Evolutionary conservation across 257 asterid species (phyloP).

Genomic region (Haberlea rhodopensis): DNA sequence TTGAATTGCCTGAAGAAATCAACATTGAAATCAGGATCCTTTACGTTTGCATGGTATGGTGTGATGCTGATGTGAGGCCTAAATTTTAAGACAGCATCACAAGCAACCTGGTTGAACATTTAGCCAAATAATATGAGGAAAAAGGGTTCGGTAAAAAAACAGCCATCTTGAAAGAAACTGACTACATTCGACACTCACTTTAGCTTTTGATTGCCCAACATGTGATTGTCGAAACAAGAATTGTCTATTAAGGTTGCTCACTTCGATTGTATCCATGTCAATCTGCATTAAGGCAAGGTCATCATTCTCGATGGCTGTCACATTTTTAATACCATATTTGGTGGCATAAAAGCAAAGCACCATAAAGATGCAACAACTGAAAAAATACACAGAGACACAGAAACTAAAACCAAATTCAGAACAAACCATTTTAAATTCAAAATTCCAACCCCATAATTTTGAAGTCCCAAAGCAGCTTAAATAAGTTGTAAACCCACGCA

Average conservation of each 20-base stretch:
- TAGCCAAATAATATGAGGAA: conserved; percentile 27
- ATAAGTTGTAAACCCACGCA: conserved; percentile 12
- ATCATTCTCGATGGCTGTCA: background rate
- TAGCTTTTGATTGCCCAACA: conserved; percentile 97
- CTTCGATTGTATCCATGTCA: conserved; percentile 99
- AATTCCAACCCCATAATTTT: conserved; percentile 15
- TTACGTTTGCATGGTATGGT: conserved; percentile 91
- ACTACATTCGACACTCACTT: conserved; percentile 46
- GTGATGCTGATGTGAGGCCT: conserved; percentile 83
- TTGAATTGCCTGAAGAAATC: conserved; percentile 85
- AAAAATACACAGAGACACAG: background rate
- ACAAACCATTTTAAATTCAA: conserved; percentile 17
- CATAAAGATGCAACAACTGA: background rate
- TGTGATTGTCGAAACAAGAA: conserved; percentile 91
- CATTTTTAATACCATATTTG: background rate
- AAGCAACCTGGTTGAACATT: conserved; percentile 74
- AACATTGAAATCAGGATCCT: conserved; percentile 84
- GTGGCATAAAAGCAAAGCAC: conserved; percentile 8
- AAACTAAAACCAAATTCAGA: background rate
- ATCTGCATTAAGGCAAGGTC: conserved; percentile 54
- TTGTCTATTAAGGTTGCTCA: conserved; percentile 96
- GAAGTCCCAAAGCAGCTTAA: conserved; percentile 8
- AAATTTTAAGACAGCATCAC: conserved; percentile 90
- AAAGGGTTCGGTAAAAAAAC: background rate
- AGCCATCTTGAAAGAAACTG: conserved; percentile 16